phyloP scores from a whole-genome alignment of 2,329 filamentous ascomycete genomes.

The Chlorencoelia australis region DNA sequence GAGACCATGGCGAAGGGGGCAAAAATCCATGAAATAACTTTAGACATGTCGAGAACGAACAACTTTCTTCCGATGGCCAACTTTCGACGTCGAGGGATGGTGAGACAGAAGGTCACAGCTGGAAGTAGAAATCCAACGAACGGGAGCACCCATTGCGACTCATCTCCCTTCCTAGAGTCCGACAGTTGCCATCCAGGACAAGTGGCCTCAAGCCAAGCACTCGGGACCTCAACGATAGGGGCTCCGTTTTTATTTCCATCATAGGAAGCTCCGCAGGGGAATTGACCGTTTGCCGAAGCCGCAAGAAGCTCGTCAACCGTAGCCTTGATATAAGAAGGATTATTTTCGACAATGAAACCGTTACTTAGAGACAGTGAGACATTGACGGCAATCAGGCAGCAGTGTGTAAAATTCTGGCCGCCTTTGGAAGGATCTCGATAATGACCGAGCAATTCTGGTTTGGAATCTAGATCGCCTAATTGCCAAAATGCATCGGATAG shows the following conservation, averaged over 20 bases:
- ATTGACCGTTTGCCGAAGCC: constrained; percentile 8
- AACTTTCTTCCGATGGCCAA: constrained; percentile 23
- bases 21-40: constrained; percentile 4
- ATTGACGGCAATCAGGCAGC: constrained; percentile 1
- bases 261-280: constrained; percentile 11
- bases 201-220: constrained; percentile 6
- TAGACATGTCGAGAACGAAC: constrained; percentile 20
- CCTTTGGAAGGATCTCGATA: background rate
- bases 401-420: constrained; percentile 2
- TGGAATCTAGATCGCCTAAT: background rate
- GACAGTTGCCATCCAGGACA: constrained; percentile 15
- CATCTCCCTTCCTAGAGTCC: constrained; percentile 1
- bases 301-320: constrained; percentile 6
- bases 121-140: constrained; percentile 14
- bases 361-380: background rate
- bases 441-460: background rate
- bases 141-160: constrained; percentile 12
- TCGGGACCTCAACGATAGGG: constrained; percentile 9
- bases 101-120: constrained; percentile 17
- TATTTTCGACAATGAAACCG: background rate
- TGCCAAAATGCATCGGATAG: background rate
- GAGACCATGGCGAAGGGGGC: constrained; percentile 10
- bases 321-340: constrained; percentile 1
- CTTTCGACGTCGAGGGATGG: constrained; percentile 27
- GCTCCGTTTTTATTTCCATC: constrained; percentile 9